Evolutionary conservation across 768 basidiomycete species (phyloP).

Genomic region (Leccinellum rugosiceps): DNA sequence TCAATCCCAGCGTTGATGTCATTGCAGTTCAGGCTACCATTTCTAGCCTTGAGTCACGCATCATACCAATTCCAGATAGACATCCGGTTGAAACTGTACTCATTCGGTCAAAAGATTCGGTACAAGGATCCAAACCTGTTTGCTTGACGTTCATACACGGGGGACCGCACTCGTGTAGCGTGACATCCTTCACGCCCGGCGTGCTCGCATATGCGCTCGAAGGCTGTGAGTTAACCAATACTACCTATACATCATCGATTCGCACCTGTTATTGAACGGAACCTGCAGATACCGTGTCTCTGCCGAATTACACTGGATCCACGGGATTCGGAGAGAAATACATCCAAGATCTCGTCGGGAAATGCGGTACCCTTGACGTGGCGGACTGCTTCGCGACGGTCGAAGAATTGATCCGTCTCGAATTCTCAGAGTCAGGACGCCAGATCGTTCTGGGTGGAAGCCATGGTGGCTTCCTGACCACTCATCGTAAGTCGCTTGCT

Average conservation of each 20-base stretch:
- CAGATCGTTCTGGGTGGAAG: slow-evolving; percentile 62
- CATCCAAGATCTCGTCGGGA: slow-evolving; percentile 52
- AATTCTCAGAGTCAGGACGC: slow-evolving; percentile 49
- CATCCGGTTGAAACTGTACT: slow-evolving; percentile 55
- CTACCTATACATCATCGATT: background rate
- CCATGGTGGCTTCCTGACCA: slow-evolving; percentile 66
- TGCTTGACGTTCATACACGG: slow-evolving; percentile 59
- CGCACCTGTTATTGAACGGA: background rate
- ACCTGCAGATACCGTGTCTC: slow-evolving; percentile 50
- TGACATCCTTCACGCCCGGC: slow-evolving; percentile 45
- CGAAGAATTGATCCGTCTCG: slow-evolving; percentile 46
- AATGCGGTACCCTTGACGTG: slow-evolving; percentile 64
- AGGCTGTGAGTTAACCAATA: slow-evolving; percentile 49
- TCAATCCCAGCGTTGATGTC: background rate
- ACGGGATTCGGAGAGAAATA: slow-evolving; percentile 62
- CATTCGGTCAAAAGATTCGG: slow-evolving; percentile 32
- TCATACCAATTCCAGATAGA: slow-evolving; percentile 50
- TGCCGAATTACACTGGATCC: slow-evolving; percentile 68
- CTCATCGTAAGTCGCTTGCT: slow-evolving; percentile 30
- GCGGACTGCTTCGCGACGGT: slow-evolving; percentile 58
- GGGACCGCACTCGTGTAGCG: slow-evolving; percentile 53
- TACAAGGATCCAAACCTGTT: slow-evolving; percentile 30
- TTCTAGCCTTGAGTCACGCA: slow-evolving; percentile 35
- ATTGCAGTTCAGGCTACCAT: slow-evolving; percentile 44
- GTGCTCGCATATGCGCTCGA: slow-evolving; percentile 49